phyloP scores from a whole-genome alignment of 768 basidiomycete species.

The Trametopsis cervina region DNA sequence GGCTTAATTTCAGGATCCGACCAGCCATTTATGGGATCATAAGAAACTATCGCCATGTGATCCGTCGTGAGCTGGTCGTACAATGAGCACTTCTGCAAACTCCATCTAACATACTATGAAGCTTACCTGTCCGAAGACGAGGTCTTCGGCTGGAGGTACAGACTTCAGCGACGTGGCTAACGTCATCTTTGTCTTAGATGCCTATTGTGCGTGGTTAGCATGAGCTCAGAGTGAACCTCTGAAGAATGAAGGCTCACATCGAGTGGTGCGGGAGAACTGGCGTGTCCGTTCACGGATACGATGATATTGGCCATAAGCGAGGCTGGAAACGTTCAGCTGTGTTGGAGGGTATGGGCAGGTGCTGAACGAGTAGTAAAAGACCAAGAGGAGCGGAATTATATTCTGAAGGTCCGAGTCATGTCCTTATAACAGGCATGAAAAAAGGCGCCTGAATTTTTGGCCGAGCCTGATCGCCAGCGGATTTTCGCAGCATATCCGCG shows the following conservation, averaged over 20 bases:
- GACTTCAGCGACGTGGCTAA: conserved; percentile 42
- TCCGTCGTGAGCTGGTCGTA: conserved; percentile 53
- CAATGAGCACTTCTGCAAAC: background rate
- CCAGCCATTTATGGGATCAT: conserved; percentile 61
- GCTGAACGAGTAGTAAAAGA: no score
- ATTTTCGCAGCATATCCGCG: no score
- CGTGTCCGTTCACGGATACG: conserved; percentile 5
- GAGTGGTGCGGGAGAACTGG: conserved; percentile 5
- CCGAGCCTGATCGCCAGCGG: no score
- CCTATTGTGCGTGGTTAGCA: conserved; percentile 29
- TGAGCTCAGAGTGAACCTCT: background rate
- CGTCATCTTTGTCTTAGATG: conserved; percentile 45
- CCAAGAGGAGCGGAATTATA: no score
- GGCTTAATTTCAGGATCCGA: conserved; percentile 67
- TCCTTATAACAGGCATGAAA: no score
- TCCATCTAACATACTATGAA: background rate
- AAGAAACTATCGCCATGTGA: conserved; percentile 71
- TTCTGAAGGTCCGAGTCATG: no score
- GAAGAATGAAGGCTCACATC: conserved; percentile 1
- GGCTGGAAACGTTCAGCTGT: background rate
- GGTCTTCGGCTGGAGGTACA: conserved; percentile 38
- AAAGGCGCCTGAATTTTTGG: no score
- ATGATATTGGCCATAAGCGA: conserved; percentile 2
- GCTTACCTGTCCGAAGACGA: conserved; percentile 54
- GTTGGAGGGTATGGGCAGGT: background rate